phyloP scores from a whole-genome alignment of 2,329 filamentous ascomycete genomes.

The Diaporthe citri region DNA sequence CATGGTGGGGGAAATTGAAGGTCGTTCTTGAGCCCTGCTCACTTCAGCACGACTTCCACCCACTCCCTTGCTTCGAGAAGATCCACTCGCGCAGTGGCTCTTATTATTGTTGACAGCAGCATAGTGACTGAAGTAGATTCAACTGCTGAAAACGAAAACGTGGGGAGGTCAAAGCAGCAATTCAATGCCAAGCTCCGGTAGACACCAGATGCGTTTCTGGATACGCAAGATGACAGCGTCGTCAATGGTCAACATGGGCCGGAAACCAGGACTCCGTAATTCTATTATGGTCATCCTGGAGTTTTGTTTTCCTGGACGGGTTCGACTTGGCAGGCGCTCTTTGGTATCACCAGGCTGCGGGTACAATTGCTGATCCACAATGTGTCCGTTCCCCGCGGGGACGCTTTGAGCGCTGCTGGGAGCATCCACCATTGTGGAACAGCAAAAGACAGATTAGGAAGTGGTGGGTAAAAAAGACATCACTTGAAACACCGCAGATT shows the following conservation, averaged over 20 bases:
- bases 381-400: conserved; percentile 17
- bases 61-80: background rate
- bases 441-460: background rate
- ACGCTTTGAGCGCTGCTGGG: background rate
- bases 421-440: conserved; percentile 27
- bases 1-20: background rate
- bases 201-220: conserved; percentile 1
- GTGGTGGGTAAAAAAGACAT: background rate
- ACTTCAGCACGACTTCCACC: background rate
- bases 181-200: conserved; percentile 4
- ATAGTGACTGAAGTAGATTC: background rate
- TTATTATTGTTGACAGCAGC: background rate
- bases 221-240: background rate
- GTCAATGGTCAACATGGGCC: conserved; percentile 1
- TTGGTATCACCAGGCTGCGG: background rate
- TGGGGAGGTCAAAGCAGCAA: conserved; percentile 8
- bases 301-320: background rate
- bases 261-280: conserved; percentile 11
- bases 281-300: conserved; percentile 12
- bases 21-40: background rate
- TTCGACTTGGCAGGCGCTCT: conserved; percentile 11
- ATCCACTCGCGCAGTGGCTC: too few relatives aligned
- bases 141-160: background rate
- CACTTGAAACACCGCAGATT: conserved; percentile 25
- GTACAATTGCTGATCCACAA: conserved; percentile 17